Base-by-base conservation (phyloP, 176 grass and related monocot species). In the Dactylis glomerata region DNA sequence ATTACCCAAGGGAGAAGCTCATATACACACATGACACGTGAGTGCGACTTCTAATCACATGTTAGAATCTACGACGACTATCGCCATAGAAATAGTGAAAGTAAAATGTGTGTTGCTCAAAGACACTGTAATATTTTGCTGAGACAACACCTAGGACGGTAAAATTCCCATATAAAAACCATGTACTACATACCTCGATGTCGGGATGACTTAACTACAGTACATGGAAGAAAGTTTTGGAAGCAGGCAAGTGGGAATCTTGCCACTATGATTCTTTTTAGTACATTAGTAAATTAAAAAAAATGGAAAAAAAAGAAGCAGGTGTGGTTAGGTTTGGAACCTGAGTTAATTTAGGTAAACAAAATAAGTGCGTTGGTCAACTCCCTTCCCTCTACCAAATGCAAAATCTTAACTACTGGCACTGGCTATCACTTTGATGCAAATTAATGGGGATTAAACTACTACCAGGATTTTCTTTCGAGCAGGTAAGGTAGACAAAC, bases 361-460 rank as follows among this genome's bases (percentile, higher is more conserved):
- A 1, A 16, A 28, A 6, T 6, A n/a, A 83, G 69, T 75, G 81
- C 27, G 41, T 14, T 3, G 69, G 81, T 83, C 81, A 83, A 83
- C 81, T 75, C 67, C 34, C 24, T 50, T 32, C 14, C 14, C 26
- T 11, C 71, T 74, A 31, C 71, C 26, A 20, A 5, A 74, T 22
- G 22, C n/a, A 10, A 12, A 20, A 56, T 70, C 81, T 33, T 72
- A 61, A 42, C 67, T 10, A 10, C 17, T 44, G 5, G 68, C 68
- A 72, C 32, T 12, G 12, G 26, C 26, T 1, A 13, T 82, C 49
- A 8, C 26, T 46, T 38, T 45, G 37, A 14, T 81, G 36, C 46
- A 26, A 74, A 62, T 51, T 13, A 13, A 36, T 44, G 68, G 23
- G 0, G 15, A 28, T 49, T 61, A 70, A 85, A 56, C 12, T 45